Base-by-base conservation (phyloP, 176 grass and related monocot species). In the Luzula sylvatica region DNA sequence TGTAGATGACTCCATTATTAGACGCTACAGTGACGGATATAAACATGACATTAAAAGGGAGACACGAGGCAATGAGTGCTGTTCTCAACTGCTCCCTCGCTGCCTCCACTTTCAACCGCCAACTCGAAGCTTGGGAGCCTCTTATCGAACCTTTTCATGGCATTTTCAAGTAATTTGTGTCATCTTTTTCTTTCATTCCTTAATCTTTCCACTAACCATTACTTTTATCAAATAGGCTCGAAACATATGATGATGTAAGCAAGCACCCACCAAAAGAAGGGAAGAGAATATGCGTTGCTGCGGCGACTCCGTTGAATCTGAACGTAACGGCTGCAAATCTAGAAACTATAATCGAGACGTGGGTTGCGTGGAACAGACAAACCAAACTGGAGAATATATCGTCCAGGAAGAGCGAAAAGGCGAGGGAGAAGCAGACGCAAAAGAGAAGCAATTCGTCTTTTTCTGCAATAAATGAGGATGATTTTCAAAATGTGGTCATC, bases 121-220 rank as follows among this genome's bases (percentile, higher is more conserved):
- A 86, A 61, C 57, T 96, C 61, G 84, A 89, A 78, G 63, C 90
- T 72, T 96, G 90, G 90, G 90, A 96, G 56, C 90, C 90, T 50
- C 76, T 96, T 66, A 49, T 96, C 72, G 90, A 96, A 73, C 90
- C 90, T 70, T 96, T 89, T 79, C 84, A 96, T 82, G 84, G 81
- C 12, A 89, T 96, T 76, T 96, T 96, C 59, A 96, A 96, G 90
- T 96, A 85, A 73, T n/a, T 51, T 51, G 2, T 56, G 23, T 12
- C 52, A 52, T 20, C 42, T 70, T 22, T 2, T 65, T 40, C 27
- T 61, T 69, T 1, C n/a, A 13, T 44, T 20, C 46, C 8, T 47
- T 20, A 25, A 66, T 46, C 20, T 8, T 14, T 67, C 5, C 52
- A 29, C 17, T 45, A n/a, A n/a, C n/a, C n/a, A n/a, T n/a, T n/a